Base-by-base conservation (phyloP, 192 early-diverging fungal species). In the Phlyctochytrium arcticum region DNA sequence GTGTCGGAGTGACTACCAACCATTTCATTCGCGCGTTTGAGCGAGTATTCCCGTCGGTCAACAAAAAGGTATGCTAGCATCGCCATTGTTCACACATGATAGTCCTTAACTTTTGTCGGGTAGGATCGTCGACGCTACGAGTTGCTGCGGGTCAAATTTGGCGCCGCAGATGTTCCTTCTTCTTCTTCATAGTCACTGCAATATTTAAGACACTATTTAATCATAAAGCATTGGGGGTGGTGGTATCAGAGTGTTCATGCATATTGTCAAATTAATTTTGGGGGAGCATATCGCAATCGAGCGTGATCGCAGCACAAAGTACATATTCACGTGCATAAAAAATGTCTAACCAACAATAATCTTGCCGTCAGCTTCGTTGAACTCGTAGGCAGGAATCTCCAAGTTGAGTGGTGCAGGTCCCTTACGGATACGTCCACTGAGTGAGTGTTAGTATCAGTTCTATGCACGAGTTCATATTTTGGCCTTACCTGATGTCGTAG, bases 351-450 rank as follows among this genome's bases (percentile, higher is more conserved):
- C 95, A 75, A 95, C 87, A 57, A 94, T 79, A 50, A 96, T 81
- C 76, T 85, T 90, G 49, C 69, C 69, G 36, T 82, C 74, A 59
- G 83, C 83, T 48, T 90, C 92, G 64, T 87, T 78, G 59, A 92
- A 86, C 26, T 72, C 81, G 70, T 89, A 86, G 65, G 67, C 72
- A 50, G 96, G 96, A 60, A 98, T 87, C 82, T 98, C 96, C 75
- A 98, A 84, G 87, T 98, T 98, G 44, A 98, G 84, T 33, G 96
- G 96, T 57, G 96, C 96, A 29, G 96, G 96, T 55, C 96, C 96
- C 84, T 96, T 95, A 69, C 96, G 87, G 65, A 96, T 94, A 80
- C 95, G 93, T 15, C 50, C 50, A 8, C 24, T 29, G 29, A n/a
- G 0, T 44, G 12, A 12, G 15, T 19, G 21, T 44, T 0, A 44